These are phyloP conservation scores for Lipomyces kockii DNA, from an alignment of 805 yeast species.

Conservation along the genomic window DNA sequence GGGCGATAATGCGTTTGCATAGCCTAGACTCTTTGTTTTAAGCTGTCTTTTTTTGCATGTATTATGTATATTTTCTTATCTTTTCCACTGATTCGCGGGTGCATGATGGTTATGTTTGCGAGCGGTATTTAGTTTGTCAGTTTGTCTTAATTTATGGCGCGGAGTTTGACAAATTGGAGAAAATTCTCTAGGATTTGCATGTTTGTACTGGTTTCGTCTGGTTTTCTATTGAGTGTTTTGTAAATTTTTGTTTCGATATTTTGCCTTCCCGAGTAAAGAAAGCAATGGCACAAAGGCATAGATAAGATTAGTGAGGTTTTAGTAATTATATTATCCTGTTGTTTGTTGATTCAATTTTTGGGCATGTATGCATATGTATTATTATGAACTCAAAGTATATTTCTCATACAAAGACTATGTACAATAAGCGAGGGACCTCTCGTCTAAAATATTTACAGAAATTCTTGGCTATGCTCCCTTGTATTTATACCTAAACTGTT, in stretches of 20 bases:
- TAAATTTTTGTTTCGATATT: conserved; percentile 4
- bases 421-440: not conserved
- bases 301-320: conserved; percentile 3
- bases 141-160: not conserved
- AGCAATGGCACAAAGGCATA: not conserved
- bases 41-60: not conserved
- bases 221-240: not conserved
- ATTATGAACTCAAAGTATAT: conserved; percentile 1
- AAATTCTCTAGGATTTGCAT: conserved; percentile 4
- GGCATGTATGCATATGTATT: conserved; percentile 7
- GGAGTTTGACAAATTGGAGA: not conserved
- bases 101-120: not conserved
- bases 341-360: conserved; percentile 9
- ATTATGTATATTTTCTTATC: not conserved
- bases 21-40: not conserved
- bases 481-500: conserved; percentile 34
- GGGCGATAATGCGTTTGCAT: conserved; percentile 34
- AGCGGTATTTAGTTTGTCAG: not conserved
- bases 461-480: conserved; percentile 27
- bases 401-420: not conserved
- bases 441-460: not conserved
- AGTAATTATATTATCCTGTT: not conserved
- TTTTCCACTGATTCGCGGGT: not conserved
- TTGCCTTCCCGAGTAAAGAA: not conserved
- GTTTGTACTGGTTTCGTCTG: not conserved